phyloP scores from a whole-genome alignment of 345 rosid species.

The Cardamine occulta region DNA sequence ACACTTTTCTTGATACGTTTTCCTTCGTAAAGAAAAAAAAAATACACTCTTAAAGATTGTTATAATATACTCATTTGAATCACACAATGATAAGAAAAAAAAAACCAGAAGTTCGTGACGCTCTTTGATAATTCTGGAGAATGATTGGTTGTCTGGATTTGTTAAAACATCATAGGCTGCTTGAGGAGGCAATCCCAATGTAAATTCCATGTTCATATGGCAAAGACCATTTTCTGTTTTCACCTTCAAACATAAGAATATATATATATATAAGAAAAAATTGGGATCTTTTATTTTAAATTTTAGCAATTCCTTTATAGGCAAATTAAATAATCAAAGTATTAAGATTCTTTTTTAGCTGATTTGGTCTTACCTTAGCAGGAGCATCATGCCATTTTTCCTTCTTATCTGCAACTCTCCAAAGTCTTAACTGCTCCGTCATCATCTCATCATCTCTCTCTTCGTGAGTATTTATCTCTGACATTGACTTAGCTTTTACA shows the following conservation, averaged over 20 bases:
- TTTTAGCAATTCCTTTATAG: no score
- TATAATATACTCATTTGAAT: background rate
- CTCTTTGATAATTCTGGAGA: conserved; percentile 71
- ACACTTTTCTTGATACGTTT: conserved; percentile 63
- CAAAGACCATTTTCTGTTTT: conserved; percentile 6
- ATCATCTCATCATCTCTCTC: conserved; percentile 51
- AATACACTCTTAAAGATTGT: background rate
- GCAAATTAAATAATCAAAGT: no score
- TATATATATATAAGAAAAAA: no score
- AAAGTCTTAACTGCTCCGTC: conserved; percentile 59
- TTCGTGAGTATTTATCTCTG: background rate
- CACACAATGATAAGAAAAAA: background rate
- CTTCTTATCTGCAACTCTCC: conserved; percentile 61
- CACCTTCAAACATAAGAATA: conserved; percentile 55
- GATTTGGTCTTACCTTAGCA: conserved; percentile 50
- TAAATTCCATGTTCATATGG: conserved; percentile 13
- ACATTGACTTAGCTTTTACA: conserved; percentile 32
- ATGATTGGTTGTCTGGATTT: conserved; percentile 67
- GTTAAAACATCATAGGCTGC: conserved; percentile 67
- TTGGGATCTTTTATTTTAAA: no score
- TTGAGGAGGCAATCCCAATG: conserved; percentile 52
- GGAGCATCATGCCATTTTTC: conserved; percentile 57
- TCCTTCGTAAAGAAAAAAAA: conserved; percentile 48
- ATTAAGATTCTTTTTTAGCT: background rate
- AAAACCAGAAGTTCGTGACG: conserved; percentile 5